Base-by-base conservation (phyloP, 2,329 filamentous ascomycete genomes). In the Trichothecium sympodiale region DNA sequence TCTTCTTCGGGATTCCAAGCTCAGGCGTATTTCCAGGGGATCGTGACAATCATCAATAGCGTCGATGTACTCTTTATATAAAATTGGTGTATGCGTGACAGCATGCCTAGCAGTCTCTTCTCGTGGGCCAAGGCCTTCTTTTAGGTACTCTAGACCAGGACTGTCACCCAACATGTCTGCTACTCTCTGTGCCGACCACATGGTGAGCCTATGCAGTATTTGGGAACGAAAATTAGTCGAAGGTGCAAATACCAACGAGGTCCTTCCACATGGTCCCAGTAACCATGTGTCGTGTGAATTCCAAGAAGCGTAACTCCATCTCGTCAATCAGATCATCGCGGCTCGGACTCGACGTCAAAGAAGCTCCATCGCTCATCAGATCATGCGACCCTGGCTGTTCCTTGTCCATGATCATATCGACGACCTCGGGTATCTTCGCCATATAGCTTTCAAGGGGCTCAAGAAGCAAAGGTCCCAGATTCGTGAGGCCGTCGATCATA, bases 211-310 rank as follows among this genome's bases (percentile, higher is more conserved):
- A 4, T 33, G 31, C 4, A 17, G 31, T 12, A 33, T 17, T 14
- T 33, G 31, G 15, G 31, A 14, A 6, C 31, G 31, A 4, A 33
- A 20, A 4, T 23, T 23, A 33, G 14, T 33, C 31, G 14, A 33
- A 33, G 10, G 31, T 33, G 18, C 31, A 33, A 10, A 33, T 33
- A 9, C 31, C 31, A 13, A 33, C 20, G 18, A 33, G n/a, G 31
- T 33, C 31, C 6, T 13, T 17, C 18, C 31, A 18, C n/a, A 4
- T 33, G n/a, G n/a, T n/a, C n/a, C n/a, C n/a, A n/a, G n/a, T n/a
- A n/a, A n/a, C n/a, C n/a, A n/a, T n/a, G n/a, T n/a, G n/a, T n/a
- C n/a, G n/a, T n/a, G n/a, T n/a, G n/a, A n/a, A n/a, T n/a, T n/a
- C n/a, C n/a, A n/a, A n/a, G n/a, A n/a, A n/a, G n/a, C n/a, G n/a